These are phyloP conservation scores for Salvia rosmarinus DNA, from an alignment of 257 asterid genomes.

Conservation along the genomic window DNA sequence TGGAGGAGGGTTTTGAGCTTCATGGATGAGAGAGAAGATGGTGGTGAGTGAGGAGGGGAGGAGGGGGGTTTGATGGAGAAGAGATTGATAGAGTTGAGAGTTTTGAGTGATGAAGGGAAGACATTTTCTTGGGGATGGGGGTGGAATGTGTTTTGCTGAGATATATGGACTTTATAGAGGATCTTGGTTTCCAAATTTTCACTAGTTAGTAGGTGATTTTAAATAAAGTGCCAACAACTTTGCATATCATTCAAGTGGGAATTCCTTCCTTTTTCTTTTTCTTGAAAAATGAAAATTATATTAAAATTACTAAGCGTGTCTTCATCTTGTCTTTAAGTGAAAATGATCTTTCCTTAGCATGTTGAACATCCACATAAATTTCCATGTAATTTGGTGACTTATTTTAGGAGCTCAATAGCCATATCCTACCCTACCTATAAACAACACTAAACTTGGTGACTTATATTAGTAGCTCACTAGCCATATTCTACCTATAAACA, in stretches of 20 bases:
- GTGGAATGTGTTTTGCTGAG: slow-evolving; percentile 36
- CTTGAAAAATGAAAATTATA: too few species aligned
- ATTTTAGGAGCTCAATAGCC: too few species aligned
- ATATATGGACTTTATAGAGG: slow-evolving; percentile 58
- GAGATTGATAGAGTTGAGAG: slow-evolving; percentile 42
- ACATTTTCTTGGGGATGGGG: slow-evolving; percentile 28
- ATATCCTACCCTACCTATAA: too few species aligned
- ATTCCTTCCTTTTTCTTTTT: slow-evolving; percentile 25
- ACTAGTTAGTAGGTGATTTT: slow-evolving; percentile 57
- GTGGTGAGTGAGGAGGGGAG: slow-evolving; percentile 22
- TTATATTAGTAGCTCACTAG: too few species aligned
- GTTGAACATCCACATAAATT: too few species aligned
- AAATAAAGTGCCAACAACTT: slow-evolving; percentile 67
- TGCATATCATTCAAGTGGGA: slow-evolving; percentile 39
- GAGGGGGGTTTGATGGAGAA: slow-evolving; percentile 48
- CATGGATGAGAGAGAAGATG: slow-evolving; percentile 57
- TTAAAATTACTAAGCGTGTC: too few species aligned
- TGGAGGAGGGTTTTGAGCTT: slow-evolving; percentile 57
- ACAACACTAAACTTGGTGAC: too few species aligned
- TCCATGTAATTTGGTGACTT: too few species aligned
- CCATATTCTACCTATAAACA: too few species aligned
- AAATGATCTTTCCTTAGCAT: too few species aligned
- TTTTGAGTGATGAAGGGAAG: slow-evolving; percentile 48
- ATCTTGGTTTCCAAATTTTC: slow-evolving; percentile 56
- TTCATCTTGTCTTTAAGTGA: too few species aligned